A percentile compares a stretch with the other conserved stretches of the same genome.
Conservation (phyloP, 805 yeast genomes). For the Wickerhamomyces chambardii region DNA sequence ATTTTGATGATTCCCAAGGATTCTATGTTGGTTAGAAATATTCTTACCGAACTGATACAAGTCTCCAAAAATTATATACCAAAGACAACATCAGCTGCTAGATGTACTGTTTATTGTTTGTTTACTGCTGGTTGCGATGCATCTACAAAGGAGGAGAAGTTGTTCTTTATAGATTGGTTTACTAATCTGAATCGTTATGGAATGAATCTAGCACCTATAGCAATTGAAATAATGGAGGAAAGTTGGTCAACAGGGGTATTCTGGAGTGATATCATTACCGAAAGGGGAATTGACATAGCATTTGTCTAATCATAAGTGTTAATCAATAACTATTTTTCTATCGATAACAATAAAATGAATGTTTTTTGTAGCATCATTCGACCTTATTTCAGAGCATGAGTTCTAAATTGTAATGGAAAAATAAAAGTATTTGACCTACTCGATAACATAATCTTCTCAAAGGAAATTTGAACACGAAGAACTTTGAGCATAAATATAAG, state of each 20-base stretch:
- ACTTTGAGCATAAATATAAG: too few species aligned
- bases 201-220: slow-evolving; percentile 8
- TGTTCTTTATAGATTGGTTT: slow-evolving; percentile 25
- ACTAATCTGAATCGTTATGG: slow-evolving; percentile 26
- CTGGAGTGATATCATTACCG: slow-evolving; percentile 36
- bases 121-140: slow-evolving; percentile 46
- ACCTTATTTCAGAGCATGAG: too few species aligned
- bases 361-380: too few species aligned
- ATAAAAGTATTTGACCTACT: too few species aligned
- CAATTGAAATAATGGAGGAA: slow-evolving; percentile 26
- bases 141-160: slow-evolving; percentile 19
- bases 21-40: slow-evolving; percentile 35
- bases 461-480: too few species aligned
- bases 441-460: too few species aligned
- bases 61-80: slow-evolving; percentile 24
- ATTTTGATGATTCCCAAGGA: slow-evolving; percentile 35
- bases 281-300: slow-evolving; percentile 30
- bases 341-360: too few species aligned
- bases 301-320: too few species aligned
- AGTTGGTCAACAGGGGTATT: slow-evolving; percentile 42
- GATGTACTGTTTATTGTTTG: slow-evolving; percentile 36
- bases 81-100: slow-evolving; percentile 34
- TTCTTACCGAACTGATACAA: slow-evolving; percentile 20
- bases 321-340: too few species aligned
- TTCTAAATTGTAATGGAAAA: too few species aligned